Base-by-base conservation (phyloP, 1,284 basidiomycete species). In the Rhodotorula sp. region DNA sequence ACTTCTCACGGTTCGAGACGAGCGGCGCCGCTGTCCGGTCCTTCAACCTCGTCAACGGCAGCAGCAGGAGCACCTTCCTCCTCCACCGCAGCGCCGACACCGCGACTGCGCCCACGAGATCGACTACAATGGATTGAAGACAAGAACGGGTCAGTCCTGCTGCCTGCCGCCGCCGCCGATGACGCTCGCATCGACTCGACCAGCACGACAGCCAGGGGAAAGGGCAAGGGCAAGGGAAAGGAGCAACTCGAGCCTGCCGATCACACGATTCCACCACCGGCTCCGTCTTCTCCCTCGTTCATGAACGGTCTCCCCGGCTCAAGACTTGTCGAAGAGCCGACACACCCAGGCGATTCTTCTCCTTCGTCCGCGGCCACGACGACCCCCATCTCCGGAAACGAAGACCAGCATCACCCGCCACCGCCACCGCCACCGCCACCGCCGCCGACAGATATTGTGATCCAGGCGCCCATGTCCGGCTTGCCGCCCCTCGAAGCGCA, bases 401-500 rank as follows among this genome's bases (percentile, higher is more conserved):
- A 42, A 42, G 37, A 42, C 37, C 37, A 42, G 37, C 37, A 42
- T 42, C 10, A 42, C 10, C 37, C 10, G 10, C 37, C 37, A 10
- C 37, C 37, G 10, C 37, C n/a, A n/a, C n/a, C n/a, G n/a, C n/a
- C 37, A 42, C 37, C 37, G 8, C 37, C 37, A 10, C 37, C 37
- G 37, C 37, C 37, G 8, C 37, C 37, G 8, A 49, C 44, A 51
- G 60, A 67, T 12, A 29, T 73, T 14, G 30, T 73, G 62, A 46
- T 70, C 60, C 37, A 49, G 5, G 60, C 68, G 5, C 63, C 72
- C 14, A 42, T 64, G 29, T 37, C 69, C 15, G 69, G 65, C 24
- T 68, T 77, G 29, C 72, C 75, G 3, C 74, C 70, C 0, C 61
- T 74, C 0, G 54, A 60, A n/a, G 56, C 62, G 0, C 73, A 75